A percentile compares a stretch with the other conserved stretches of the same genome.
Conservation (phyloP, 352 stramenopile species). For the Globisporangium cederbergense region DNA sequence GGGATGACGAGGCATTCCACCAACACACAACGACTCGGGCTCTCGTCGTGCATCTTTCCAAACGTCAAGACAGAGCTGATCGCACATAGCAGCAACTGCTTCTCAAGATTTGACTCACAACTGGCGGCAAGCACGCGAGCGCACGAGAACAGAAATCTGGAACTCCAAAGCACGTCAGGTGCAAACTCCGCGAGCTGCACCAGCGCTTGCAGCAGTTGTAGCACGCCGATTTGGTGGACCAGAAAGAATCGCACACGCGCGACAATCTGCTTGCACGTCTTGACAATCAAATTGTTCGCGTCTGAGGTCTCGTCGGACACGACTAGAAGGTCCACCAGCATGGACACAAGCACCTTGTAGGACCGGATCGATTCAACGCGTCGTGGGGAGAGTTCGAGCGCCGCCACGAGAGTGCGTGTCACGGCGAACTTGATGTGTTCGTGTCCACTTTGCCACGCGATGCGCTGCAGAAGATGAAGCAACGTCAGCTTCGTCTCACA, state of each 20-base stretch:
- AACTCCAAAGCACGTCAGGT: constrained; percentile 31
- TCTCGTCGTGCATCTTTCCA: constrained; percentile 10
- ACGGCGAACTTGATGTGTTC: constrained; percentile 10
- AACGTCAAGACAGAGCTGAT: constrained; percentile 28
- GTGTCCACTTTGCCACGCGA: constrained; percentile 30
- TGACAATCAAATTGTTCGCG: constrained; percentile 10
- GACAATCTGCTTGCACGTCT: constrained; percentile 13
- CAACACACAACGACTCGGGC: constrained; percentile 32
- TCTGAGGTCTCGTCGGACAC: constrained; percentile 1
- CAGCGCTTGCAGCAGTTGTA: constrained; percentile 46
- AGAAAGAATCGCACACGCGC: constrained; percentile 27
- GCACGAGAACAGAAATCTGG: constrained; percentile 32
- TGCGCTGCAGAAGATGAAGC: constrained; percentile 35
- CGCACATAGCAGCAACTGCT: constrained; percentile 38
- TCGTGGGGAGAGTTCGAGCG: constrained; percentile 30
- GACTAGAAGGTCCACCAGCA: constrained; percentile 39
- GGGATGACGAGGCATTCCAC: constrained; percentile 59
- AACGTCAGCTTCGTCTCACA: constrained; percentile 26
- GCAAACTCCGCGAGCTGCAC: constrained; percentile 25
- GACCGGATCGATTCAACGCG: constrained; percentile 19
- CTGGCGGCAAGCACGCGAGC: constrained; percentile 34
- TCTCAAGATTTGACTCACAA: constrained; percentile 30
- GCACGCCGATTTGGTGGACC: constrained; percentile 24
- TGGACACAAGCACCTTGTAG: constrained; percentile 33
- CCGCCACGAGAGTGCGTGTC: constrained; percentile 27